Conservation (phyloP, 1,139 yeast genomes). For the Suhomyces terraborum region DNA sequence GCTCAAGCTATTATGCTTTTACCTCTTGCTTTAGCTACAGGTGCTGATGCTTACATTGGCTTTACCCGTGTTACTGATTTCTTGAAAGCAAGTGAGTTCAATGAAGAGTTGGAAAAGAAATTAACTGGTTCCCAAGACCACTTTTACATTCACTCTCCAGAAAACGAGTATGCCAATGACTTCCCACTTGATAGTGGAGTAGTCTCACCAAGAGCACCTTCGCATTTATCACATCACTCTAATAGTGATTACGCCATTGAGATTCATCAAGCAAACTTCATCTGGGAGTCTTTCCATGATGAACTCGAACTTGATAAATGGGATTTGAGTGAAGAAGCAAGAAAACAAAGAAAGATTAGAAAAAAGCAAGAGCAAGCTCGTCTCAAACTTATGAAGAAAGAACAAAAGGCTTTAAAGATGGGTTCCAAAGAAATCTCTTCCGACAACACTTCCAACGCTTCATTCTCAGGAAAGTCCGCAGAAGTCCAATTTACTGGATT, state of each 20-base stretch:
- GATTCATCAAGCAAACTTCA: slow-evolving; percentile 34
- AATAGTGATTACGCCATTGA: slow-evolving; percentile 22
- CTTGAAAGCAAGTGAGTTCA: slow-evolving; percentile 42
- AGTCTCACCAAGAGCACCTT: neutral
- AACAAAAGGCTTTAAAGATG: slow-evolving; percentile 19
- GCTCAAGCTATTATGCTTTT: slow-evolving; percentile 54
- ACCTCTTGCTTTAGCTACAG: slow-evolving; percentile 56
- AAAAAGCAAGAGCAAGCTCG: slow-evolving; percentile 18
- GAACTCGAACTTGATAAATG: slow-evolving; percentile 31
- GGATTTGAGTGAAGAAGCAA: slow-evolving; percentile 25
- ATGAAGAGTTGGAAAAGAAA: slow-evolving; percentile 25
- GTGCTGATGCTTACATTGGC: slow-evolving; percentile 57
- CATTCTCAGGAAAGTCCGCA: slow-evolving; percentile 13
- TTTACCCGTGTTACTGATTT: slow-evolving; percentile 48
- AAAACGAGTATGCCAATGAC: slow-evolving; percentile 13
- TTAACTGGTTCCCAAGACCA: slow-evolving; percentile 19
- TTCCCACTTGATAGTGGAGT: slow-evolving; percentile 6
- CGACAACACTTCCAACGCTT: slow-evolving; percentile 19
- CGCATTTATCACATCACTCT: neutral
- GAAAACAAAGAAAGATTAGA: slow-evolving; percentile 18
- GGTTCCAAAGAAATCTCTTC: slow-evolving; percentile 14
- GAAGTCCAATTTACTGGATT: slow-evolving; percentile 32
- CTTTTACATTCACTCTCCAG: slow-evolving; percentile 17
- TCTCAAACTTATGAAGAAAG: slow-evolving; percentile 19
- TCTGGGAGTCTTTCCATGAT: slow-evolving; percentile 40